Percentiles rank a stretch among this genome's conserved stretches.
Evolutionary conservation across 768 basidiomycete genomes (phyloP).

Genomic region (Agrocybe praecox): DNA sequence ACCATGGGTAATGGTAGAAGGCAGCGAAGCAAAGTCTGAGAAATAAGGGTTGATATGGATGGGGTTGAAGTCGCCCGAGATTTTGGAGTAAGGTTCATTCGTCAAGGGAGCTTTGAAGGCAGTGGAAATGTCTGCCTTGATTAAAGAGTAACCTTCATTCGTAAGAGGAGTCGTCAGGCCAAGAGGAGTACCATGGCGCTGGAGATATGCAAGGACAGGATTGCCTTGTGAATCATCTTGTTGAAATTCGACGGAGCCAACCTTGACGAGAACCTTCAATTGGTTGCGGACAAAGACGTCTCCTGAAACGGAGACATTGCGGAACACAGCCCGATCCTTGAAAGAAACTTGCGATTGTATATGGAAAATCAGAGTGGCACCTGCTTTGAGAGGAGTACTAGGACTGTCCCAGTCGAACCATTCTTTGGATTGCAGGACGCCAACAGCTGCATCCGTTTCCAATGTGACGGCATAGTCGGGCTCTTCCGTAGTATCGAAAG

Average conservation of each 20-base stretch:
- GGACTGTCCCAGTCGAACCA: conserved; percentile 98
- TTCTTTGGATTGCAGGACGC: conserved; percentile 92
- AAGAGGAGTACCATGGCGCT: conserved; percentile 85
- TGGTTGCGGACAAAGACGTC: conserved; percentile 88
- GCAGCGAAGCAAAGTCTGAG: conserved; percentile 88
- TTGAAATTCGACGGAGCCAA: conserved; percentile 85
- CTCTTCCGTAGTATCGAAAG: conserved; percentile 91
- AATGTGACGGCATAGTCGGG: conserved; percentile 84
- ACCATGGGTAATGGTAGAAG: conserved; percentile 97
- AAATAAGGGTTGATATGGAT: conserved; percentile 99
- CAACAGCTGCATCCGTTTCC: conserved; percentile 76
- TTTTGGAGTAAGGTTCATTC: conserved; percentile 94
- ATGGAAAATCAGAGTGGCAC: conserved; percentile 88
- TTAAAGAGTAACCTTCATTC: conserved; percentile 86
- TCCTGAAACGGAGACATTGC: conserved; percentile 79
- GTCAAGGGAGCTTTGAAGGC: conserved; percentile 83
- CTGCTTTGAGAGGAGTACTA: conserved; percentile 71
- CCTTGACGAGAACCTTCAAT: conserved; percentile 85
- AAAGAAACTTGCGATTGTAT: conserved; percentile 84
- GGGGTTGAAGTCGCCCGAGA: conserved; percentile 98
- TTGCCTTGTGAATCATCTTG: conserved; percentile 91
- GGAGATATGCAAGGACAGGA: conserved; percentile 89
- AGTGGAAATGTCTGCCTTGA: conserved; percentile 58
- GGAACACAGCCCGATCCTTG: conserved; percentile 88
- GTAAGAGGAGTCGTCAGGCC: conserved; percentile 78